Base-by-base conservation (phyloP, 140 eudicot genomes). In the Anethum foeniculum region DNA sequence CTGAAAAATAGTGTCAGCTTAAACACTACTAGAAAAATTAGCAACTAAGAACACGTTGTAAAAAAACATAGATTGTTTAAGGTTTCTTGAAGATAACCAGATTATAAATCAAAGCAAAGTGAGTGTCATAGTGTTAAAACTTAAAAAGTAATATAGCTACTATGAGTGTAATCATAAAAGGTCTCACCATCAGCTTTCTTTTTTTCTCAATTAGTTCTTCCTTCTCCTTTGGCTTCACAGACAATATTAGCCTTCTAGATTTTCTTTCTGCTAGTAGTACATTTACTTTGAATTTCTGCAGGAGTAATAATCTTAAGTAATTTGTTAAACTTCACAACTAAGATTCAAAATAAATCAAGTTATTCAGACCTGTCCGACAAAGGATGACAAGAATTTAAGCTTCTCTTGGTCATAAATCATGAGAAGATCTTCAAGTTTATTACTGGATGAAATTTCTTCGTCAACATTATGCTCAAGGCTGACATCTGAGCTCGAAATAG, bases 381-480 rank as follows among this genome's bases (percentile, higher is more conserved):
- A 91, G 51, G 97, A 87, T 81, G 96, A 89, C 85, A 93, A 81
- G 84, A 88, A 87, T 69, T 89, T 85, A 69, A 88, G 91, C 83
- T 95, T 95, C 86, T 95, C 97, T 80, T 88, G 96, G 84, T 88
- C 92, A 85, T 95, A 95, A 68, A 90, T 71, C 78, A 80, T 86
- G 80, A 89, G 86, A 82, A 93, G 93, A 87, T 95, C 94, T 82
- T 91, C 93, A 77, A 93, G 88, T 84, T 88, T 86, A 93, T 87
- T 91, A 93, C 86, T 84, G 32, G 88, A 79, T 36, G 88, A 83
- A 52, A 88, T 77, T 71, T 86, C 84, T 12, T 67, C 80, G 47
- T 92, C 90, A 14, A 38, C 76, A 5, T 71, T 71, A 38, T 71
- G 76, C 27, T 71, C 76, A 38, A 51, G 16, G 62, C 80, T 72